Evolutionary conservation across 2,329 filamentous ascomycete genomes (phyloP).

Genomic region (Hawksworthiomyces lignivorus): DNA sequence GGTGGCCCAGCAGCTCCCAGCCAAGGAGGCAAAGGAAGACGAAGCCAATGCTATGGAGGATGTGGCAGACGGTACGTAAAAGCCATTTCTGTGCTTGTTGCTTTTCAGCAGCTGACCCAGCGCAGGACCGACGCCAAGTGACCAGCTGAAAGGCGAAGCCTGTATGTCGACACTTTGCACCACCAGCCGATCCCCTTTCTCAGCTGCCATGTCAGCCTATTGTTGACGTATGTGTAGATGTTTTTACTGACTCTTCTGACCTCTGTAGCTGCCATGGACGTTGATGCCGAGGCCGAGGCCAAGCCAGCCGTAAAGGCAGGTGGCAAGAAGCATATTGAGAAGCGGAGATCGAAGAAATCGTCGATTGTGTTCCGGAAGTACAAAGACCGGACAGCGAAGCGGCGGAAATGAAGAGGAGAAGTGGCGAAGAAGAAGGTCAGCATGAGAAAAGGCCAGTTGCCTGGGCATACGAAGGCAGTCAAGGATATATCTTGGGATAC

Average conservation of each 20-base stretch:
- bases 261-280: conserved; percentile 42
- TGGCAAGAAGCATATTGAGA: conserved; percentile 47
- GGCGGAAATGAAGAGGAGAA: conserved; percentile 18
- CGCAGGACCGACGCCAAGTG: conserved; percentile 9
- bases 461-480: too few species aligned
- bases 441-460: too few species aligned
- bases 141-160: conserved; percentile 13
- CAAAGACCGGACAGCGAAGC: conserved; percentile 42
- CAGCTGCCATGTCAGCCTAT: too few species aligned
- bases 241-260: background rate
- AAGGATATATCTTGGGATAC: too few species aligned
- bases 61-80: conserved; percentile 36
- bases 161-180: conserved; percentile 1
- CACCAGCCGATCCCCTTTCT: background rate
- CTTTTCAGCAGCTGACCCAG: background rate
- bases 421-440: too few species aligned
- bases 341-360: conserved; percentile 47
- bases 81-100: conserved; percentile 18
- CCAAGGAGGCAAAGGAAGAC: conserved; percentile 30
- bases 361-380: conserved; percentile 55
- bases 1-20: conserved; percentile 46
- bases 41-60: conserved; percentile 33
- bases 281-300: conserved; percentile 39
- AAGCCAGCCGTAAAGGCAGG: conserved; percentile 31
- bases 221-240: too few species aligned